Evolutionary conservation across 805 yeast genomes (phyloP), one percentile per base, ranked within the genome.

Genomic region (Clavispora fructus): DNA sequence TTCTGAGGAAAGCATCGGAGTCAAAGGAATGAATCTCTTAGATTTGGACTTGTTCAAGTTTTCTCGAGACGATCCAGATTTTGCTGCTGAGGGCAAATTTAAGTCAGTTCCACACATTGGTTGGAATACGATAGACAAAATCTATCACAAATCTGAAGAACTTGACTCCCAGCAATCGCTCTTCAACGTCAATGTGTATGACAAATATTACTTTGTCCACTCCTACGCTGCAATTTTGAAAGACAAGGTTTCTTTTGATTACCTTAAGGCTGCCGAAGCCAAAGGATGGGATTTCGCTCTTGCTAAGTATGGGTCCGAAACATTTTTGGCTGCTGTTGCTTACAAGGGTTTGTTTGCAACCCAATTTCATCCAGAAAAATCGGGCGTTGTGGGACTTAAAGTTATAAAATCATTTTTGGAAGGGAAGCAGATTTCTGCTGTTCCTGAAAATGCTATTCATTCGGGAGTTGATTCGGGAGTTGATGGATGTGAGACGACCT

Each of bases 281-380:
- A 49, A 69, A 37, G 78, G 76, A 33, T 92, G 97, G 96, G 79
- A 81, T 31, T 73, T 86, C 45, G 89, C 90, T 0, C 66, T 78
- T 39, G 79, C 94, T 1, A 71, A 67, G 45, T 94, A 94, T 64
- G 95, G 95, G 1, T 62, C 80, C 26, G 91, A 94, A 65, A 74
- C 67, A 42, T 94, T 91, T 57, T 71, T 94, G 50, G 95, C 97
- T 13, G 94, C 98, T 0, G 63, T 91, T 33, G 41, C 82, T 28
- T 84, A 77, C 58, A 88, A 76, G 48, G 91, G 89, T 52, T 71
- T 92, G 10, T 87, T 94, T 67, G 96, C 97, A 38, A 94, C 98
- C 1, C 99, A 94, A 65, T 94, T 94, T 66, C 99, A 94, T 67
- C 99, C 99, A n/a, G 99, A 94, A 62, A 94, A 94, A 65, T 88